Conservation (phyloP, 2,329 filamentous ascomycete genomes). For the Dissoconium aciculare region DNA sequence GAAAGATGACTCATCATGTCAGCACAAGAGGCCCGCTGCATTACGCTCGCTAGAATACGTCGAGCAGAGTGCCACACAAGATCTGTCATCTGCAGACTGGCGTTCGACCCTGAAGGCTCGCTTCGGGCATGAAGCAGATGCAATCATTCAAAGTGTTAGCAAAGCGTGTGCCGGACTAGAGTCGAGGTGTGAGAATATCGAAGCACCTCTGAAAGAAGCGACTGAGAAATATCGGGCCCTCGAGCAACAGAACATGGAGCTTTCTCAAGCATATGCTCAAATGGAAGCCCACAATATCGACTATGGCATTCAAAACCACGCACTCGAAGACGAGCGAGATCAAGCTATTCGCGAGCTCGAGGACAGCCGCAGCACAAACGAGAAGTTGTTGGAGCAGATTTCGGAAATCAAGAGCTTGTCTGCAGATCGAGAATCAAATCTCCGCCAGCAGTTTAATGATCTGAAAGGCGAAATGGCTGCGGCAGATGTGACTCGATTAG, state of each 20-base stretch:
- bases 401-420: constrained; percentile 26
- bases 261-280: constrained; percentile 23
- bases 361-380: constrained; percentile 26
- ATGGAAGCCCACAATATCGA: constrained; percentile 26
- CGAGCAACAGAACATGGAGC: constrained; percentile 24
- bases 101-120: neutral
- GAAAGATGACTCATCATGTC: no score
- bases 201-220: constrained; percentile 38
- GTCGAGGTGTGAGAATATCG: constrained; percentile 38
- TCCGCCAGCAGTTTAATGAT: constrained; percentile 24
- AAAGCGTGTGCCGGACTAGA: constrained; percentile 43
- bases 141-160: constrained; percentile 36
- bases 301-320: constrained; percentile 23
- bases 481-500: constrained; percentile 30
- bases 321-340: constrained; percentile 28
- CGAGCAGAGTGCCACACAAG: neutral
- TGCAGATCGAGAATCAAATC: constrained; percentile 24
- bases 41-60: neutral
- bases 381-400: constrained; percentile 28
- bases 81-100: neutral
- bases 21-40: no score
- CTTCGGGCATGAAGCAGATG: no score
- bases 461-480: constrained; percentile 30
- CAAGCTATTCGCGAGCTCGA: constrained; percentile 26
- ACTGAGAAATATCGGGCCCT: constrained; percentile 24